Percentiles rank a stretch among this genome's conserved stretches.
phyloP scores from a whole-genome alignment of 1,139 yeast species.

The Meyerozyma sp. region DNA sequence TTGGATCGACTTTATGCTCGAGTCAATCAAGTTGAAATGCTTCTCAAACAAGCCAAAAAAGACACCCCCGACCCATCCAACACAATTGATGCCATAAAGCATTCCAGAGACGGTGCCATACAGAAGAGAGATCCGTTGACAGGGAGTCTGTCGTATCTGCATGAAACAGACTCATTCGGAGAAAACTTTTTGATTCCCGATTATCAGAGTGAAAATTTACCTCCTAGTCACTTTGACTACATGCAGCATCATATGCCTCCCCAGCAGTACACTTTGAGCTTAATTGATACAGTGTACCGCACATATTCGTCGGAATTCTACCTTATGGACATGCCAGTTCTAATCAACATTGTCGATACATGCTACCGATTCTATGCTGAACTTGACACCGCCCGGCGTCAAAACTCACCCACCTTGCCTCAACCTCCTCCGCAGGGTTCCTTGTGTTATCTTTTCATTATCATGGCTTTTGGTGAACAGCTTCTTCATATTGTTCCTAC shows the following conservation, averaged over 20 bases:
- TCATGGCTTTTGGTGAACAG: constrained; percentile 37
- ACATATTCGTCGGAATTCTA: constrained; percentile 39
- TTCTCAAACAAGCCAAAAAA: constrained; percentile 1
- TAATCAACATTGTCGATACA: constrained; percentile 22
- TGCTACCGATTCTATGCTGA: constrained; percentile 3
- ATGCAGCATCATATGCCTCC: constrained; percentile 24
- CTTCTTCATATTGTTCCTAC: constrained; percentile 12
- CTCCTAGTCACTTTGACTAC: constrained; percentile 17
- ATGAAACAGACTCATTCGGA: neutral
- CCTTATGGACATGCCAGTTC: constrained; percentile 26
- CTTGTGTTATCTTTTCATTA: constrained; percentile 27
- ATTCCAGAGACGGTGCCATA: neutral
- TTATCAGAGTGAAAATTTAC: constrained; percentile 22
- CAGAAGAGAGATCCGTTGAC: neutral
- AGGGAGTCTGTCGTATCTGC: neutral
- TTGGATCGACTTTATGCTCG: constrained; percentile 37
- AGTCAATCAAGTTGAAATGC: constrained; percentile 29
- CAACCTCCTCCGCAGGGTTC: constrained; percentile 6
- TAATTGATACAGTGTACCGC: constrained; percentile 25
- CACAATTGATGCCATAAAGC: neutral
- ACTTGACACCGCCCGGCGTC: constrained; percentile 5
- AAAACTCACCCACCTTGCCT: constrained; percentile 7
- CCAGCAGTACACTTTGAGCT: constrained; percentile 19
- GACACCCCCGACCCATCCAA: neutral
- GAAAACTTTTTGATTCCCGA: constrained; percentile 20